Percentiles rank a stretch among this genome's conserved stretches.
Evolutionary conservation across 169 alveolate genomes (phyloP).

Genomic region (Babesia gibsoni): DNA sequence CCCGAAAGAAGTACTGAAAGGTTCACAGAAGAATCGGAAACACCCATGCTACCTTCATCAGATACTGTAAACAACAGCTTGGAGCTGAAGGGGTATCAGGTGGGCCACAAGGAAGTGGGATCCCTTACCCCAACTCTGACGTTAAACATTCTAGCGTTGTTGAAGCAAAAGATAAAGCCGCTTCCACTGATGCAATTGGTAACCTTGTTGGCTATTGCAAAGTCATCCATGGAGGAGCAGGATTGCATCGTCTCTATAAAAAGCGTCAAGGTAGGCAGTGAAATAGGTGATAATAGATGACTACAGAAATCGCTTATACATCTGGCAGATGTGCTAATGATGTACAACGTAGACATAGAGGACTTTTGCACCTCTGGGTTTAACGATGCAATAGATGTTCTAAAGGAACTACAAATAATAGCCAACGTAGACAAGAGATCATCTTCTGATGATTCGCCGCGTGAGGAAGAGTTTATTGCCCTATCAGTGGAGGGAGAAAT

Average conservation of each 20-base stretch:
- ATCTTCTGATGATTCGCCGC: background rate
- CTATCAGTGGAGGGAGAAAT: slow-evolving; percentile 25
- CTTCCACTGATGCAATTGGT: slow-evolving; percentile 57
- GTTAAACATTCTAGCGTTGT: slow-evolving; percentile 27
- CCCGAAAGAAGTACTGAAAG: background rate
- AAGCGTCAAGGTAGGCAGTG: slow-evolving; percentile 18
- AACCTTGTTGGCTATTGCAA: slow-evolving; percentile 30
- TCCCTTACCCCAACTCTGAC: slow-evolving; percentile 58
- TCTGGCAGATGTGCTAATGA: slow-evolving; percentile 31
- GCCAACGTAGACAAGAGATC: slow-evolving; percentile 2
- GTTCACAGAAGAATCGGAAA: background rate
- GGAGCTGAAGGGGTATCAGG: slow-evolving; percentile 33
- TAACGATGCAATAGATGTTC: slow-evolving; percentile 38
- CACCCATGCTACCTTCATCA: slow-evolving; percentile 4
- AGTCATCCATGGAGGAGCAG: slow-evolving; percentile 17
- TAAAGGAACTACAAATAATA: slow-evolving; percentile 31
- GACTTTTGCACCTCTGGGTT: slow-evolving; percentile 49
- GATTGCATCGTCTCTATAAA: background rate
- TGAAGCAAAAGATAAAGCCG: slow-evolving; percentile 15
- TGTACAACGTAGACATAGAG: slow-evolving; percentile 46
- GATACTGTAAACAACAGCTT: background rate
- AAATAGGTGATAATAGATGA: background rate
- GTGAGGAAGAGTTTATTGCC: background rate
- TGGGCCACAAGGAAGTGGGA: slow-evolving; percentile 52
- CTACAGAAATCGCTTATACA: slow-evolving; percentile 39